phyloP scores from a whole-genome alignment of 257 asterid species.

The Apocynum venetum region DNA sequence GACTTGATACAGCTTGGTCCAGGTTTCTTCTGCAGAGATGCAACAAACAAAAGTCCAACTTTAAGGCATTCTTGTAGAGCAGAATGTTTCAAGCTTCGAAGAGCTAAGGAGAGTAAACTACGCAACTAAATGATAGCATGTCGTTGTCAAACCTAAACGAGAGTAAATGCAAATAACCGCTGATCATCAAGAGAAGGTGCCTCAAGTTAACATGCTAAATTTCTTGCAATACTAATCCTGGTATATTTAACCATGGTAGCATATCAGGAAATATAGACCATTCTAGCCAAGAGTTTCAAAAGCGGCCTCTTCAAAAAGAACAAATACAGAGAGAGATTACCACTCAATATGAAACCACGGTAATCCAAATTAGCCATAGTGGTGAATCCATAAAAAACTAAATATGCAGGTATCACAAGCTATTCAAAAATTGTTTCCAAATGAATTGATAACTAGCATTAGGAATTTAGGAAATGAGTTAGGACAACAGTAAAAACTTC shows the following conservation, averaged over 20 bases:
- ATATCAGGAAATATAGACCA: background rate
- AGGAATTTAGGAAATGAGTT: background rate
- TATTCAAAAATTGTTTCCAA: background rate
- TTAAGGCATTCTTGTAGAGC: background rate
- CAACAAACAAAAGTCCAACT: background rate
- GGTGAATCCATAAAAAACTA: no score
- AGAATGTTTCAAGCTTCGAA: background rate
- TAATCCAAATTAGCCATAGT: background rate
- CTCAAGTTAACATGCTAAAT: background rate
- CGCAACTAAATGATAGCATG: background rate
- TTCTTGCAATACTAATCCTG: background rate
- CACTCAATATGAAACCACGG: background rate
- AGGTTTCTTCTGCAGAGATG: conserved; percentile 38
- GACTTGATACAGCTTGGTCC: conserved; percentile 41
- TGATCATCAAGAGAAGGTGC: background rate
- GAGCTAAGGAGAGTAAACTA: background rate
- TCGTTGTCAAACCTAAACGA: background rate
- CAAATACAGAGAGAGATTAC: background rate
- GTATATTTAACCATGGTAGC: background rate
- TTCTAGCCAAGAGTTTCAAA: background rate
- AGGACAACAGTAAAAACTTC: background rate
- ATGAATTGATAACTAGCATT: no score
- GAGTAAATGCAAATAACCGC: background rate
- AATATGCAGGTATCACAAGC: no score
- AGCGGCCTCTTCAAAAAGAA: background rate